A percentile compares a stretch with the other conserved stretches of the same genome.
These are phyloP conservation scores for Cutaneotrichosporon dermatis DNA, from an alignment of 1,284 basidiomycete species.

Conservation along the genomic window DNA sequence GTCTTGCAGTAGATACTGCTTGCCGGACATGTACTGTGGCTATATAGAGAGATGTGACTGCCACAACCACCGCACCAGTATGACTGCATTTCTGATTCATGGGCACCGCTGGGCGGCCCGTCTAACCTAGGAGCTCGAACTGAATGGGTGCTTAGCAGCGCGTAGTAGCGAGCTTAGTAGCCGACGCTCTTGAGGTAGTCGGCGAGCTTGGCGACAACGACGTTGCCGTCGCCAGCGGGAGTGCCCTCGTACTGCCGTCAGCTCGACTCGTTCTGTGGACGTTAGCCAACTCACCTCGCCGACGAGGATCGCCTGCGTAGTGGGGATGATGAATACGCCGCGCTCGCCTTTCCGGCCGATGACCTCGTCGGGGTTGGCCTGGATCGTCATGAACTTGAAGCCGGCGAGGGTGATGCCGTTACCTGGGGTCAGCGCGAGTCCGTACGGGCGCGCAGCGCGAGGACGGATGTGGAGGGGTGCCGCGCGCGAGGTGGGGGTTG, in stretches of 20 bases:
- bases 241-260: conserved; percentile 55
- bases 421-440: conserved; percentile 33
- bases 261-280: too few species aligned
- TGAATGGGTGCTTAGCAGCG: too few species aligned
- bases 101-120: too few species aligned
- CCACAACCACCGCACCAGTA: too few species aligned
- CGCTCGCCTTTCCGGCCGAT: conserved; percentile 74
- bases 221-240: conserved; percentile 63
- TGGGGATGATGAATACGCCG: conserved; percentile 79
- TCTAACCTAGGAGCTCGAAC: too few species aligned
- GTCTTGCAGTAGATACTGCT: too few species aligned
- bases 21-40: too few species aligned
- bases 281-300: conserved; percentile 50
- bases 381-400: conserved; percentile 75
- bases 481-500: too few species aligned
- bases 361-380: conserved; percentile 59
- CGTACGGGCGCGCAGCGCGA: not conserved
- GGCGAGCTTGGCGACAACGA: conserved; percentile 68
- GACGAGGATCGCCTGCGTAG: conserved; percentile 80
- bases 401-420: conserved; percentile 67
- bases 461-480: not conserved
- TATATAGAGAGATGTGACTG: too few species aligned
- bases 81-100: too few species aligned
- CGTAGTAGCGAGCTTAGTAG: conserved; percentile 34
- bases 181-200: conserved; percentile 69